These are phyloP conservation scores for Colletotrichum zoysiae DNA, from an alignment of 2,329 filamentous ascomycete species.

Conservation along the genomic window DNA sequence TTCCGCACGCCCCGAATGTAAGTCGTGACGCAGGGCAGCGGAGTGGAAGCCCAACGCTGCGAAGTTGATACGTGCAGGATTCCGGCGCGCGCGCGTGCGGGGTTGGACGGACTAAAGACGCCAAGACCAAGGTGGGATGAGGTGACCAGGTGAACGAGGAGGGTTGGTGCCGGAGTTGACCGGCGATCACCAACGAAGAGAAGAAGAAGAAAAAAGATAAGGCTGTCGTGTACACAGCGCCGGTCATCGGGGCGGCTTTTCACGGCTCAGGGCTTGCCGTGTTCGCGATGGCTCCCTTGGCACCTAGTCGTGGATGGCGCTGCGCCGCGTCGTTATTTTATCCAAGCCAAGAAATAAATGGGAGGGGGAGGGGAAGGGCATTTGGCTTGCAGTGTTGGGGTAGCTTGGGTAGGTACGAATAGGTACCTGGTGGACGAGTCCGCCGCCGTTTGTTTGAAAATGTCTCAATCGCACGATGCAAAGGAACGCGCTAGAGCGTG, in stretches of 20 bases:
- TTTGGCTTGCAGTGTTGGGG: background rate
- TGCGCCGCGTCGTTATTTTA: slow-evolving; percentile 1
- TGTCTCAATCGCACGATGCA: slow-evolving; percentile 38
- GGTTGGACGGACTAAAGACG: background rate
- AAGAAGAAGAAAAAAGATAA: slow-evolving; percentile 22
- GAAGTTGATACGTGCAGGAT: background rate
- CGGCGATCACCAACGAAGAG: slow-evolving; percentile 13
- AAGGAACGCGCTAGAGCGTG: slow-evolving; percentile 30
- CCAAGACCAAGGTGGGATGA: background rate
- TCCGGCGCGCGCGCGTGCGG: background rate
- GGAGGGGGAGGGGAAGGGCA: slow-evolving; percentile 16
- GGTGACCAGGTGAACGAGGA: background rate
- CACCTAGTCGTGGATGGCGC: slow-evolving; percentile 24
- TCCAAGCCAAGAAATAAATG: slow-evolving; percentile 7
- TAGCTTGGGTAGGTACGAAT: background rate
- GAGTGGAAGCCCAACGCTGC: background rate
- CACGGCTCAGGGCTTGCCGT: slow-evolving; percentile 27
- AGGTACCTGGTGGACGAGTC: background rate
- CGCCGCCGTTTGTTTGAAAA: slow-evolving; percentile 34
- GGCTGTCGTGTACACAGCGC: slow-evolving; percentile 30
- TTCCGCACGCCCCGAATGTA: slow-evolving; percentile 30
- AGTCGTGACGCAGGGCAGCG: slow-evolving; percentile 24
- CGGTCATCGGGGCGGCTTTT: slow-evolving; percentile 39
- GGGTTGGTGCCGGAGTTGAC: slow-evolving; percentile 5
- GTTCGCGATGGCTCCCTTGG: slow-evolving; percentile 23